Conservation (phyloP, 768 basidiomycete species). For the Suillus brevipes region DNA sequence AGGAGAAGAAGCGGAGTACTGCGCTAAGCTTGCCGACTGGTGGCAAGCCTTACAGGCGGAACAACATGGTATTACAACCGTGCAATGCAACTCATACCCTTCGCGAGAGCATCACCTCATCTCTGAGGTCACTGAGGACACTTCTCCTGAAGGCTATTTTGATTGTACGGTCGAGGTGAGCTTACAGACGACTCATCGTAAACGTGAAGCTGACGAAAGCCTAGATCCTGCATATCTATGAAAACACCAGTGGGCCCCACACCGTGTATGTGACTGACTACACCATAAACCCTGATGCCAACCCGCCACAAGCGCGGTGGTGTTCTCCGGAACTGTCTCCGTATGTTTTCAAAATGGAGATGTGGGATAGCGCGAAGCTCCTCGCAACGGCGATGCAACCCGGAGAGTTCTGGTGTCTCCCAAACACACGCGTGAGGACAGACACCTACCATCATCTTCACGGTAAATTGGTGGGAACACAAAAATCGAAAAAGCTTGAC, state of each 20-base stretch:
- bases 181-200: not conserved
- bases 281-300: constrained; percentile 42
- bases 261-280: constrained; percentile 69
- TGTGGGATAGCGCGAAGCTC: constrained; percentile 54
- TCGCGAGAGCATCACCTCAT: constrained; percentile 47
- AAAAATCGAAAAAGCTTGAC: constrained; percentile 46
- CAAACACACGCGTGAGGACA: constrained; percentile 49
- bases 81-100: constrained; percentile 12
- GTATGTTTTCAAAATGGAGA: constrained; percentile 52
- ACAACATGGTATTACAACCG: constrained; percentile 16
- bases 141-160: constrained; percentile 52
- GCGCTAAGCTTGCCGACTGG: constrained; percentile 47
- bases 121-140: constrained; percentile 46
- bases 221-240: constrained; percentile 52
- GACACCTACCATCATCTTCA: constrained; percentile 45
- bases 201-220: not conserved
- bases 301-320: constrained; percentile 41
- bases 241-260: constrained; percentile 38
- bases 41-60: constrained; percentile 40
- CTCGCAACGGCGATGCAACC: constrained; percentile 44
- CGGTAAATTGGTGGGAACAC: constrained; percentile 47
- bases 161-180: constrained; percentile 64
- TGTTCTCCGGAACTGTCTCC: constrained; percentile 47
- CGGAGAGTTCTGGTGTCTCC: constrained; percentile 52
- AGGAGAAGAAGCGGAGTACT: constrained; percentile 43